Evolutionary conservation across 352 stramenopile genomes (phyloP).

Genomic region (Phytopythium chamaehyphon): DNA sequence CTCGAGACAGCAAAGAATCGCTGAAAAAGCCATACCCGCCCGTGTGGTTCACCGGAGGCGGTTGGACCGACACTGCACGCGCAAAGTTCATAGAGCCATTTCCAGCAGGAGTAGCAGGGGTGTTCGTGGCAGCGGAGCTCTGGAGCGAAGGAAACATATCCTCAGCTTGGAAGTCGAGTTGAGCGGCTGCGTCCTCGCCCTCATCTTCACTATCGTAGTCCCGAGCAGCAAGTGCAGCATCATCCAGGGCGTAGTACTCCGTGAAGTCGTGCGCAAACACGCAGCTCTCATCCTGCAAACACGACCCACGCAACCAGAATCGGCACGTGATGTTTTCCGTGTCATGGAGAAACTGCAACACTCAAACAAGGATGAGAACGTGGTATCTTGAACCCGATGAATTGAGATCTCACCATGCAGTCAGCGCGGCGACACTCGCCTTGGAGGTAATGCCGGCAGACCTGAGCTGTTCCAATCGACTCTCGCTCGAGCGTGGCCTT

Average conservation of each 20-base stretch:
- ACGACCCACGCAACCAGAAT: constrained; percentile 81
- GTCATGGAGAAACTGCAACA: constrained; percentile 76
- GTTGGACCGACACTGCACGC: constrained; percentile 62
- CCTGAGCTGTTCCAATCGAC: constrained; percentile 60
- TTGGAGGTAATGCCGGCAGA: constrained; percentile 80
- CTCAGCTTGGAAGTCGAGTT: constrained; percentile 62
- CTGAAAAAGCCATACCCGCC: constrained; percentile 13
- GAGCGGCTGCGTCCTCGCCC: constrained; percentile 30
- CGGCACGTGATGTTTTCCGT: constrained; percentile 81
- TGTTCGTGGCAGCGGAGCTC: constrained; percentile 11
- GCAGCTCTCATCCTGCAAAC: constrained; percentile 72
- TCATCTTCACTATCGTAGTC: constrained; percentile 83
- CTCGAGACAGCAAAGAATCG: constrained; percentile 10
- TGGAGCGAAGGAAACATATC: constrained; percentile 80
- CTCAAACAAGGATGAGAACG: constrained; percentile 19
- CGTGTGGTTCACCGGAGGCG: constrained; percentile 6
- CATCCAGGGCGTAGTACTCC: constrained; percentile 67
- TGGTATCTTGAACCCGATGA: neutral
- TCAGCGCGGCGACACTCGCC: constrained; percentile 79
- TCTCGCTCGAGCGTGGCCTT: constrained; percentile 76
- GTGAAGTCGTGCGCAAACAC: constrained; percentile 82
- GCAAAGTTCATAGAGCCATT: constrained; percentile 77
- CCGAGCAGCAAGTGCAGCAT: constrained; percentile 26
- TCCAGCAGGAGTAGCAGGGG: neutral
- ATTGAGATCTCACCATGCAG: constrained; percentile 60